phyloP scores from a whole-genome alignment of 2,329 filamentous ascomycete species.

The Dactylellina leptospora region DNA sequence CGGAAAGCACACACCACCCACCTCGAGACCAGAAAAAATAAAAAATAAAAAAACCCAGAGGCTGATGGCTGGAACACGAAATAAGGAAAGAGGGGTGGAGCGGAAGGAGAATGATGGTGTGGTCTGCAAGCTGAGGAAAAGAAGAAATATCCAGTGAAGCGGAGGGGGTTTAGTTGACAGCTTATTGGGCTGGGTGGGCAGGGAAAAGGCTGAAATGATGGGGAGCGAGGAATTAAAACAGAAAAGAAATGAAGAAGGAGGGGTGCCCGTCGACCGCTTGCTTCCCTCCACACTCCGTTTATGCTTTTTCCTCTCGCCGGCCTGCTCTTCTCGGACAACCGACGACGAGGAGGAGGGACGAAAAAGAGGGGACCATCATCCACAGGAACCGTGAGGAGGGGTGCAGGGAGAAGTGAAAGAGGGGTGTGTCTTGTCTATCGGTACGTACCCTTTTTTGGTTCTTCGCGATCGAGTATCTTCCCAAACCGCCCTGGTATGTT shows the following conservation, averaged over 20 bases:
- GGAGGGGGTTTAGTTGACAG: constrained; percentile 51
- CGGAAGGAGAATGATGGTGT: constrained; percentile 28
- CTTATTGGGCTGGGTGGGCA: constrained; percentile 55
- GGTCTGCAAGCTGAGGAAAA: constrained; percentile 43
- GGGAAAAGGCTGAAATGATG: constrained; percentile 55
- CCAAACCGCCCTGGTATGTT: background rate
- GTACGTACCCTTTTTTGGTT: background rate
- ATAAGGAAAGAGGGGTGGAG: constrained; percentile 41
- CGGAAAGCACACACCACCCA: constrained; percentile 44
- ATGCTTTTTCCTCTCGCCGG: constrained; percentile 53
- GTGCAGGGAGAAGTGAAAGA: constrained; percentile 43
- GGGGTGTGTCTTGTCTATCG: constrained; percentile 24
- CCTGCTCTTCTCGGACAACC: constrained; percentile 44
- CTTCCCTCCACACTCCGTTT: constrained; percentile 34
- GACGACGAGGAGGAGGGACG: constrained; percentile 27
- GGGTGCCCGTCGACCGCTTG: constrained; percentile 17
- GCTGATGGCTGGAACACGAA: constrained; percentile 49
- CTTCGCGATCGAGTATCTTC: constrained; percentile 22
- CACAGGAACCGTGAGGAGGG: constrained; percentile 44
- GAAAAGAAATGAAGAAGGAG: constrained; percentile 53
- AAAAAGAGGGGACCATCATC: constrained; percentile 31
- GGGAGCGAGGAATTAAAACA: constrained; percentile 51
- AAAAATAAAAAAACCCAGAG: constrained; percentile 27
- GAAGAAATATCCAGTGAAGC: constrained; percentile 52
- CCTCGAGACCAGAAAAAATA: background rate